Evolutionary conservation across 345 rosid genomes (phyloP).

Genomic region (Stellera chamaejasme): DNA sequence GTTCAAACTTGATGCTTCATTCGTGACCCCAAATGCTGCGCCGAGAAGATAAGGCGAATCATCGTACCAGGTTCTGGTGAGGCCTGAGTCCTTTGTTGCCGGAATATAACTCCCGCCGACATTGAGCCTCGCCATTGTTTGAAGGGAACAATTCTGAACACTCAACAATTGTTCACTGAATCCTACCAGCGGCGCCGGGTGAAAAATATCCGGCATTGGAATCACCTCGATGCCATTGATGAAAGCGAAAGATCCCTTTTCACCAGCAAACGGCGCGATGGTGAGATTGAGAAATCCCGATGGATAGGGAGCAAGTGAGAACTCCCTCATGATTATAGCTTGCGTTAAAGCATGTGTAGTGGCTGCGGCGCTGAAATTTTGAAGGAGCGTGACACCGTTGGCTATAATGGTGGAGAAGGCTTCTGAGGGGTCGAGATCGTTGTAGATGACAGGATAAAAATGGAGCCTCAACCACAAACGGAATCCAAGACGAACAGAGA

Average conservation of each 20-base stretch:
- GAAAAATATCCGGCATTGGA: conserved; percentile 31
- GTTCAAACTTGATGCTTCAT: conserved; percentile 2
- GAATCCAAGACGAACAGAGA: conserved; percentile 20
- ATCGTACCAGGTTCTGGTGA: conserved; percentile 48
- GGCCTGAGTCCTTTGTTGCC: conserved; percentile 32
- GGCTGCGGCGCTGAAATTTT: conserved; percentile 44
- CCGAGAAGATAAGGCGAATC: conserved; percentile 40
- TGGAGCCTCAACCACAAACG: conserved; percentile 42
- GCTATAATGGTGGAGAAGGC: conserved; percentile 29
- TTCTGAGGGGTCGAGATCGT: conserved; percentile 16
- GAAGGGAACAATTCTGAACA: conserved; percentile 18
- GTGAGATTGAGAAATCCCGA: conserved; percentile 26
- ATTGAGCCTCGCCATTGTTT: conserved; percentile 50
- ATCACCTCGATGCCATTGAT: conserved; percentile 57
- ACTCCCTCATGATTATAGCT: conserved; percentile 37
- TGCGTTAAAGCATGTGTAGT: conserved; percentile 44
- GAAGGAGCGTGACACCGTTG: conserved; percentile 35
- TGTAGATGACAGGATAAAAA: conserved; percentile 38
- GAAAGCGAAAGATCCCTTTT: conserved; percentile 33
- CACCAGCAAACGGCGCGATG: conserved; percentile 24
- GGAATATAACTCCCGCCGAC: conserved; percentile 44
- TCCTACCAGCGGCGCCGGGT: conserved; percentile 28
- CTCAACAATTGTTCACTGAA: conserved; percentile 18
- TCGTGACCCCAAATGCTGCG: conserved; percentile 28
- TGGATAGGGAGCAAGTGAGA: conserved; percentile 19